Evolutionary conservation across 2,329 filamentous ascomycete species (phyloP).

Genomic region (Talaromyces verruculosus): DNA sequence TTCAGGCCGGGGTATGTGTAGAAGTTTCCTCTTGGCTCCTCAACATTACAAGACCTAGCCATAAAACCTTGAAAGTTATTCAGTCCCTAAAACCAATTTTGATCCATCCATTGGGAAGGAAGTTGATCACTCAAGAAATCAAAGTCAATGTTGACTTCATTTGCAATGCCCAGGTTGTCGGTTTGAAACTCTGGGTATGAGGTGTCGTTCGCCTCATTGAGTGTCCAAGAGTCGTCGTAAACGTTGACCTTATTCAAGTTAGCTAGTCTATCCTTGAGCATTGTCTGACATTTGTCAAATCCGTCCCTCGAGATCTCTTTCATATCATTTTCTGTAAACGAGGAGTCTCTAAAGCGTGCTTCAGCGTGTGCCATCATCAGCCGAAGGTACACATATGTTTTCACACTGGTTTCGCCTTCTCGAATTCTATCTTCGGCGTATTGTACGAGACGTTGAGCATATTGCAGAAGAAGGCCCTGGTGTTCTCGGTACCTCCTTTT

Average conservation of each 20-base stretch:
- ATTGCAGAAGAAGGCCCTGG: conserved; percentile 22
- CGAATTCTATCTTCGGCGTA: conserved; percentile 30
- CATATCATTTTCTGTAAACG: conserved; percentile 4
- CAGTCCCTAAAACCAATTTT: neutral
- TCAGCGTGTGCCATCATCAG: conserved; percentile 30
- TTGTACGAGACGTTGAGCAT: conserved; percentile 25
- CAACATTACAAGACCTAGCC: neutral
- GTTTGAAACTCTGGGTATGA: neutral
- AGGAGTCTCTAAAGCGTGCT: conserved; percentile 21
- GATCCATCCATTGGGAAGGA: neutral
- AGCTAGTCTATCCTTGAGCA: neutral
- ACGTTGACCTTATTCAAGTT: neutral
- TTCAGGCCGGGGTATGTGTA: too few relatives aligned
- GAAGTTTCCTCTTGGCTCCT: neutral
- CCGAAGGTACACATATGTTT: conserved; percentile 31
- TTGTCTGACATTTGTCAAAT: neutral
- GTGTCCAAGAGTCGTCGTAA: neutral
- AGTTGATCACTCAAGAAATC: conserved; percentile 11
- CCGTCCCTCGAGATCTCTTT: neutral
- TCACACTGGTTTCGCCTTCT: conserved; percentile 36
- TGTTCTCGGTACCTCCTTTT: conserved; percentile 21
- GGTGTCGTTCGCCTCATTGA: neutral
- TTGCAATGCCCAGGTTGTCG: neutral
- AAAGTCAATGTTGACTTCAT: conserved; percentile 1
- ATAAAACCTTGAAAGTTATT: neutral